A percentile compares a stretch with the other conserved stretches of the same genome.
Evolutionary conservation across 345 rosid species (phyloP).

Genomic region (Dovyalis caffra): DNA sequence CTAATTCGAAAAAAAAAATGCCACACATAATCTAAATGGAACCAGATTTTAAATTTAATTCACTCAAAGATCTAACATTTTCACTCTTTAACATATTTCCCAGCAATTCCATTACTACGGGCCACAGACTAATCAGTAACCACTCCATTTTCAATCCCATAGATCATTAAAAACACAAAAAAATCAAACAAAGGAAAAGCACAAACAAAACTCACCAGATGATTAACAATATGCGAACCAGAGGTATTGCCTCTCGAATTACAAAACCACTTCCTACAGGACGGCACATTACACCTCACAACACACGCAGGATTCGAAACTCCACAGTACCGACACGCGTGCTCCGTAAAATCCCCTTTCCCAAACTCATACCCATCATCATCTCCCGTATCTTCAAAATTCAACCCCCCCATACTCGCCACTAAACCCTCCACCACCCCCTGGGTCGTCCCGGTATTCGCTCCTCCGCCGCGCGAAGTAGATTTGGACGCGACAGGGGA

Average conservation of each 20-base stretch:
- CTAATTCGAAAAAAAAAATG: neutral
- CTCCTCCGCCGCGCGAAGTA: conserved; percentile 14
- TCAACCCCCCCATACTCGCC: conserved; percentile 74
- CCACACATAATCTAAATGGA: neutral
- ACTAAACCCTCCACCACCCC: conserved; percentile 71
- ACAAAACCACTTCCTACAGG: conserved; percentile 99
- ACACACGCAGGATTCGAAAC: conserved; percentile 98
- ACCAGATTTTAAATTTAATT: neutral
- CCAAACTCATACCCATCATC: conserved; percentile 72
- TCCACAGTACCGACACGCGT: conserved; percentile 94
- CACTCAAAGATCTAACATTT: neutral
- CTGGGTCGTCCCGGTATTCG: conserved; percentile 33
- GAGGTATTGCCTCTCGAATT: conserved; percentile 99
- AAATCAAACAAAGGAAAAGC: neutral
- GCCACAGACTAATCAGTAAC: neutral
- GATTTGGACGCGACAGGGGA: conserved; percentile 64
- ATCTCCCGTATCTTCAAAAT: conserved; percentile 94
- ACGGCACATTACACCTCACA: conserved; percentile 94
- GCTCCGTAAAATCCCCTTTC: conserved; percentile 82
- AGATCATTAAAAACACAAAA: neutral
- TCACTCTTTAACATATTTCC: neutral
- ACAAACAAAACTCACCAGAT: conserved; percentile 59
- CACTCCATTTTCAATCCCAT: neutral
- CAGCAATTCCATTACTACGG: too few relatives aligned
- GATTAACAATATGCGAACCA: conserved; percentile 98